Percentiles rank a stretch among this genome's conserved stretches.
Conservation (phyloP, 441 rosid species). For the Corymbia citriodora region DNA sequence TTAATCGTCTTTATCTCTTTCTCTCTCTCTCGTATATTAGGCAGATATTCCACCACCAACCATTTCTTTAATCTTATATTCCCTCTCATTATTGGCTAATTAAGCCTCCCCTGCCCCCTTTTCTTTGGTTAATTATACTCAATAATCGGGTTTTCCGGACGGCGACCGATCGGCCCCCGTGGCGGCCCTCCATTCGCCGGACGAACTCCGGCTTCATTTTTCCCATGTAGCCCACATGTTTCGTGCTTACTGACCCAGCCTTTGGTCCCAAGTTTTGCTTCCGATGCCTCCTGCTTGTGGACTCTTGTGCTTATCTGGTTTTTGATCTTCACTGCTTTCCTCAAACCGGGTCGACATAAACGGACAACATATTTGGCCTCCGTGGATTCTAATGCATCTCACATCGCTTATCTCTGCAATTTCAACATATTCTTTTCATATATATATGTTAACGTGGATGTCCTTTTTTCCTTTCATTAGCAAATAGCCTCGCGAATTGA, state of each 20-base stretch:
- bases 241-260: not conserved
- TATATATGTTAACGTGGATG: no score
- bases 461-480: no score
- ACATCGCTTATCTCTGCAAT: fast-evolving
- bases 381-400: not conserved
- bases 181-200: not conserved
- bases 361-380: fast-evolving
- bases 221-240: not conserved
- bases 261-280: not conserved
- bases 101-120: no score
- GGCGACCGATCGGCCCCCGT: not conserved
- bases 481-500: not conserved
- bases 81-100: not conserved
- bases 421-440: no score
- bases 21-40: not conserved
- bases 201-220: not conserved
- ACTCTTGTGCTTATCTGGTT: not conserved
- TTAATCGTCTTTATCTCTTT: not conserved
- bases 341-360: not conserved
- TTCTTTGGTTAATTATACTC: not conserved
- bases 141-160: not conserved
- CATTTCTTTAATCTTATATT: not conserved
- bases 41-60: not conserved
- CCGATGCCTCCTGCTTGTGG: not conserved
- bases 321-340: not conserved